Percentiles rank a stretch among this genome's conserved stretches.
Evolutionary conservation across 495 filamentous ascomycete genomes (phyloP).

Genomic region (Lasiosphaeria hispida): DNA sequence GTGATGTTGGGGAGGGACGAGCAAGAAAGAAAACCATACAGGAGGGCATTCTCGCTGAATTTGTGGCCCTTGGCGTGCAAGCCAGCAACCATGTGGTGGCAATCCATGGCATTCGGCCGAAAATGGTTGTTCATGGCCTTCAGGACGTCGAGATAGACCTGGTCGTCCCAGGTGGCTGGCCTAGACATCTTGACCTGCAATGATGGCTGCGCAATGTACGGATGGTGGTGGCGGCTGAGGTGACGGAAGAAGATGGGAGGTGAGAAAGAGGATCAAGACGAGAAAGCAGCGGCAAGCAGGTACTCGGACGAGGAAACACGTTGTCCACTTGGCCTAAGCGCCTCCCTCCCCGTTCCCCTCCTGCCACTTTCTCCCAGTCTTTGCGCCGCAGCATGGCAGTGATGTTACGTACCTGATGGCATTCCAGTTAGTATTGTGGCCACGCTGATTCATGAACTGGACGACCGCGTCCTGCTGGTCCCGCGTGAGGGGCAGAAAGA

Average conservation of each 20-base stretch:
- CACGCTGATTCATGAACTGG: conserved; percentile 17
- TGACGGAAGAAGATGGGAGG: too few relatives aligned
- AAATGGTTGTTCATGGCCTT: conserved; percentile 21
- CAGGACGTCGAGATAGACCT: conserved; percentile 27
- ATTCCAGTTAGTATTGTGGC: conserved; percentile 35
- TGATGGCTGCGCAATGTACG: neutral
- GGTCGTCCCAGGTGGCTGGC: conserved; percentile 20
- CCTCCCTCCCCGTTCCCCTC: neutral
- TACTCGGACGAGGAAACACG: too few relatives aligned
- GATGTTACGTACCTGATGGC: conserved; percentile 32
- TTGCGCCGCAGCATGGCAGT: too few relatives aligned
- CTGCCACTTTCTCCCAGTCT: too few relatives aligned
- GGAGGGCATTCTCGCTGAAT: conserved; percentile 28
- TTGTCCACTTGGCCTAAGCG: neutral
- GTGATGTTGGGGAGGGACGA: neutral
- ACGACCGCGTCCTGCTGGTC: conserved; percentile 33
- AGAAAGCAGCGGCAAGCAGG: too few relatives aligned
- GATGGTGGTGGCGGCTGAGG: neutral
- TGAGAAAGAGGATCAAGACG: too few relatives aligned
- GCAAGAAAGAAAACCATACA: conserved; percentile 22
- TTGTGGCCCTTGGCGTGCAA: conserved; percentile 26
- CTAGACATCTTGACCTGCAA: conserved; percentile 2
- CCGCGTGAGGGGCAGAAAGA: conserved; percentile 17
- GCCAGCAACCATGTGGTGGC: conserved; percentile 10
- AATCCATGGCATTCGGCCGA: conserved; percentile 21